Evolutionary conservation across 1,284 basidiomycete genomes (phyloP).

Genomic region (Coniophora puteana): DNA sequence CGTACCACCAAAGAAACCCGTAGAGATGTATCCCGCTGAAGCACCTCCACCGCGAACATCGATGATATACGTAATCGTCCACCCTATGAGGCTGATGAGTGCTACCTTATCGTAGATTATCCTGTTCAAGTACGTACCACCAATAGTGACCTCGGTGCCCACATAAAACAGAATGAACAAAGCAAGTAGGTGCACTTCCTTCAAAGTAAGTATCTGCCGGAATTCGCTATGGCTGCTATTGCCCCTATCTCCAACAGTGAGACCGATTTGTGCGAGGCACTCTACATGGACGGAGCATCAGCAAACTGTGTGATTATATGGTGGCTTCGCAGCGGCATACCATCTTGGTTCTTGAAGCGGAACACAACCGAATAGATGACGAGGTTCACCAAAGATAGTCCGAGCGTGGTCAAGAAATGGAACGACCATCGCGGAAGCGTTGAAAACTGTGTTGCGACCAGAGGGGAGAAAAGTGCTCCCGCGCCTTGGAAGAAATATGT

Average conservation of each 20-base stretch:
- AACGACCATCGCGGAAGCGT: slow-evolving; percentile 51
- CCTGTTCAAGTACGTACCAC: slow-evolving; percentile 28
- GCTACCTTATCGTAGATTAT: background rate
- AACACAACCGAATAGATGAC: slow-evolving; percentile 45
- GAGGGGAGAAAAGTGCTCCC: slow-evolving; percentile 57
- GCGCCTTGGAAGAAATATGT: slow-evolving; percentile 35
- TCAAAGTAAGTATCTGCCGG: slow-evolving; percentile 44
- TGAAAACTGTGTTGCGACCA: slow-evolving; percentile 63
- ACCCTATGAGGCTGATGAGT: slow-evolving; percentile 31
- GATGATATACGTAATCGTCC: slow-evolving; percentile 52
- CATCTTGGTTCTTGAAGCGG: slow-evolving; percentile 51
- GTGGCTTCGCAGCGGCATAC: slow-evolving; percentile 27
- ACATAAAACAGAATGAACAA: slow-evolving; percentile 53
- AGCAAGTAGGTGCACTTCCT: slow-evolving; percentile 48
- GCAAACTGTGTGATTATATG: background rate
- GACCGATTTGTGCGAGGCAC: slow-evolving; percentile 30
- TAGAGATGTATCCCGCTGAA: slow-evolving; percentile 47
- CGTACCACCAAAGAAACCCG: slow-evolving; percentile 48
- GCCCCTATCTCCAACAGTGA: slow-evolving; percentile 20
- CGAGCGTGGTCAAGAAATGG: slow-evolving; percentile 61
- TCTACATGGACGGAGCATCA: slow-evolving; percentile 21
- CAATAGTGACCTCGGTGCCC: slow-evolving; percentile 55
- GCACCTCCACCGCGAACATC: slow-evolving; percentile 41
- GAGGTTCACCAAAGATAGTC: slow-evolving; percentile 46
- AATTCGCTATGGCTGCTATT: slow-evolving; percentile 36